Conservation (phyloP, 805 yeast species). For the Kluyveromyces siamensis region DNA sequence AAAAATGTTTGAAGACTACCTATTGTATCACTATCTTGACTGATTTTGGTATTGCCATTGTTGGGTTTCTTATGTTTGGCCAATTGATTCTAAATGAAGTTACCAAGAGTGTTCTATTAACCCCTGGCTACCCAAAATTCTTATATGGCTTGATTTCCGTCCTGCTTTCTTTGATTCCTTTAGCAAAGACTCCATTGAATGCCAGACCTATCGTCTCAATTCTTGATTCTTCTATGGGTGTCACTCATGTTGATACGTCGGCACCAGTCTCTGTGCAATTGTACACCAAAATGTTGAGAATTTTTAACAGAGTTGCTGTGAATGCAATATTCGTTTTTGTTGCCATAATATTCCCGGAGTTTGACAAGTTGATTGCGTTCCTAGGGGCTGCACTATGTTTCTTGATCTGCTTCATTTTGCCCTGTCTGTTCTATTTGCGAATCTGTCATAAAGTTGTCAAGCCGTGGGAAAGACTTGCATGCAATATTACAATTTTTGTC, state of each 20-base stretch:
- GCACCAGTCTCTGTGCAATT: slow-evolving; percentile 13
- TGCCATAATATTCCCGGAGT: slow-evolving; percentile 63
- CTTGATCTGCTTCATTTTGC: slow-evolving; percentile 69
- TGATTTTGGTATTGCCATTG: slow-evolving; percentile 53
- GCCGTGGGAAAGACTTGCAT: slow-evolving; percentile 30
- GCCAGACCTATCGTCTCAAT: slow-evolving; percentile 76
- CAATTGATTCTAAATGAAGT: slow-evolving; percentile 56
- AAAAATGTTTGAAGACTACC: slow-evolving; percentile 44
- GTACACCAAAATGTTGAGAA: slow-evolving; percentile 13
- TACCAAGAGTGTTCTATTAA: slow-evolving; percentile 62
- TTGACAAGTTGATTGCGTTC: slow-evolving; percentile 74
- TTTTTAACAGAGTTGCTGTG: slow-evolving; percentile 35
- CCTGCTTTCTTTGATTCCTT: slow-evolving; percentile 71
- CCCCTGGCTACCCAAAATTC: slow-evolving; percentile 58
- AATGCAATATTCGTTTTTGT: slow-evolving; percentile 48
- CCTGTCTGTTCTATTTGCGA: slow-evolving; percentile 59
- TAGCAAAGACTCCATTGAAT: slow-evolving; percentile 76
- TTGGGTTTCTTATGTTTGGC: slow-evolving; percentile 81
- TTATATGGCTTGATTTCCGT: slow-evolving; percentile 51
- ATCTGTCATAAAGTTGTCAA: slow-evolving; percentile 41
- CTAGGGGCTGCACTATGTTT: slow-evolving; percentile 77
- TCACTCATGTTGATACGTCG: slow-evolving; percentile 14
- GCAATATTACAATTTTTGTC: slow-evolving; percentile 36
- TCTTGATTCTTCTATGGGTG: slow-evolving; percentile 42
- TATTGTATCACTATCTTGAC: slow-evolving; percentile 52